These are phyloP conservation scores for Camelina hispida DNA, from an alignment of 345 rosid species.

Conservation along the genomic window DNA sequence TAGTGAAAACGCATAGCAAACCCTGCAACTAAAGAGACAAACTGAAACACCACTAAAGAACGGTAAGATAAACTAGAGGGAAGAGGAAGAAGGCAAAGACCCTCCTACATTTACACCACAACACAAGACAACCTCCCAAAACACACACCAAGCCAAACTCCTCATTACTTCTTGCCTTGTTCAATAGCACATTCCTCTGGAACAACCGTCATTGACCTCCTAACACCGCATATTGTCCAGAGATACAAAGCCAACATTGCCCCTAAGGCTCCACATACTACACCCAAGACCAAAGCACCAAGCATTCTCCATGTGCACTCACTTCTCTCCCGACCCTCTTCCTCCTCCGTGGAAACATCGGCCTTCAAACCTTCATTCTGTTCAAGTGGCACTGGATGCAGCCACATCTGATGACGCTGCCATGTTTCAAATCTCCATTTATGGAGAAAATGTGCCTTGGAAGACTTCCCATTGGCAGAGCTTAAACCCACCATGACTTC, in stretches of 20 bases:
- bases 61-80: background rate
- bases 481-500: slow-evolving; percentile 66
- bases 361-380: slow-evolving; percentile 54
- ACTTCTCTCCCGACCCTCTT: slow-evolving; percentile 20
- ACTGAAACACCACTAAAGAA: slow-evolving; percentile 6
- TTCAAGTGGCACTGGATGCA: slow-evolving; percentile 73
- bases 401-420: slow-evolving; percentile 60
- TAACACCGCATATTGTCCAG: slow-evolving; percentile 60
- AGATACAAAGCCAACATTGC: slow-evolving; percentile 57
- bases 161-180: slow-evolving; percentile 57
- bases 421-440: slow-evolving; percentile 69
- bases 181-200: slow-evolving; percentile 66
- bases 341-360: slow-evolving; percentile 25
- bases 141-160: background rate
- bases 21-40: slow-evolving; percentile 43
- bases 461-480: slow-evolving; percentile 63
- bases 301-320: slow-evolving; percentile 58
- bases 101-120: slow-evolving; percentile 57
- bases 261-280: slow-evolving; percentile 72
- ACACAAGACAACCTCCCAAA: slow-evolving; percentile 33
- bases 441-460: slow-evolving; percentile 57
- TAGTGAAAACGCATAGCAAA: slow-evolving; percentile 47
- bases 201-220: slow-evolving; percentile 67
- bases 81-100: background rate
- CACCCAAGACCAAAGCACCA: slow-evolving; percentile 63